These are phyloP conservation scores for Sporisorium scitamineum DNA, from an alignment of 1,284 basidiomycete genomes.

Conservation along the genomic window DNA sequence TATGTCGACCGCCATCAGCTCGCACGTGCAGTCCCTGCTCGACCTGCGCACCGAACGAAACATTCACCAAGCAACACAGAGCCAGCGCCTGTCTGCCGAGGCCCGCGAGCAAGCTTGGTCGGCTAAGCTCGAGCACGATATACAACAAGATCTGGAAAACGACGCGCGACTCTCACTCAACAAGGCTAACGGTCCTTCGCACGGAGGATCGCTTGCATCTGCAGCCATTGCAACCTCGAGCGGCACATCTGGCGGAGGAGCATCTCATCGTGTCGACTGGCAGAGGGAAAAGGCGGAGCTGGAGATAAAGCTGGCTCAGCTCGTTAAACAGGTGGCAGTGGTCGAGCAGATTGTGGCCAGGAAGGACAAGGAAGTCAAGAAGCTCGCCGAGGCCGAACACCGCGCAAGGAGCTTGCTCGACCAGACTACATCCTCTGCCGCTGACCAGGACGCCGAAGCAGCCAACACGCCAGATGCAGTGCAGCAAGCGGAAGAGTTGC, in stretches of 20 bases:
- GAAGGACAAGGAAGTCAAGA: slow-evolving; percentile 35
- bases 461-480: not conserved
- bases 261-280: slow-evolving; percentile 39
- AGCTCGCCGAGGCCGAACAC: slow-evolving; percentile 31
- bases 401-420: slow-evolving; percentile 30
- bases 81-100: slow-evolving; percentile 20
- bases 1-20: slow-evolving; percentile 25
- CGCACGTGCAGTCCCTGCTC: slow-evolving; percentile 39
- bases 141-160: slow-evolving; percentile 30
- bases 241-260: slow-evolving; percentile 9
- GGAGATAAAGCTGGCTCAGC: slow-evolving; percentile 40
- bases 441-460: not conserved
- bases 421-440: slow-evolving; percentile 9
- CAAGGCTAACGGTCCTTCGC: slow-evolving; percentile 33
- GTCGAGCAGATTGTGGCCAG: slow-evolving; percentile 29
- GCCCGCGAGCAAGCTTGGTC: slow-evolving; percentile 28
- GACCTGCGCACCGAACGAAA: slow-evolving; percentile 40
- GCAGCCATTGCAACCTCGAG: slow-evolving; percentile 25
- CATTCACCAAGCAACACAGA: slow-evolving; percentile 17
- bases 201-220: slow-evolving; percentile 28
- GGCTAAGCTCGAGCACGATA: slow-evolving; percentile 27
- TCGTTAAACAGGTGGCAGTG: slow-evolving; percentile 32
- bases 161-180: slow-evolving; percentile 45
- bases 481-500: slow-evolving; percentile 16
- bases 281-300: slow-evolving; percentile 42